Conservation (phyloP, 148 eudicot genomes). For the Mesembryanthemum crystallinum region DNA sequence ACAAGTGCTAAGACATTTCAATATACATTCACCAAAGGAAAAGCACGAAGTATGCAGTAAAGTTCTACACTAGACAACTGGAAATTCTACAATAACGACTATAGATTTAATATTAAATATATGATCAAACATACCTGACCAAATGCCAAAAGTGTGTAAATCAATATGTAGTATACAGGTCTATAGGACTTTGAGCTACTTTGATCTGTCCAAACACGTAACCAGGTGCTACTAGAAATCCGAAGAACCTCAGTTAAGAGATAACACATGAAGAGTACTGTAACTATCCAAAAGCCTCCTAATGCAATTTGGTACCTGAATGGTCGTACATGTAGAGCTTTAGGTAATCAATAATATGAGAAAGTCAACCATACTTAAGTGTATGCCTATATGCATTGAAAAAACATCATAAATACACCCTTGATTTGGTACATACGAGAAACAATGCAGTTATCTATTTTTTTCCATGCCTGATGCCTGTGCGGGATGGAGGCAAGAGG, state of each 20-base stretch:
- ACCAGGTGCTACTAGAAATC: slow-evolving; percentile 72
- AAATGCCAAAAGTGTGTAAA: slow-evolving; percentile 51
- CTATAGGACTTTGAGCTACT: slow-evolving; percentile 38
- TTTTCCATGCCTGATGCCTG: not conserved
- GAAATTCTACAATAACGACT: not conserved
- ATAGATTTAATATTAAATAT: not conserved
- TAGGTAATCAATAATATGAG: not conserved
- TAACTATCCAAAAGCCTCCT: slow-evolving; percentile 65
- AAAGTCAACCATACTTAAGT: not conserved
- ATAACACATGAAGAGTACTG: slow-evolving; percentile 53
- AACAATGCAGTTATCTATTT: not conserved
- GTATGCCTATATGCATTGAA: not conserved
- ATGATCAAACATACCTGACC: slow-evolving; percentile 47
- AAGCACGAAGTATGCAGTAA: not conserved
- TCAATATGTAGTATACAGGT: slow-evolving; percentile 50
- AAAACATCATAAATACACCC: not conserved
- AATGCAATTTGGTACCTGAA: slow-evolving; percentile 62
- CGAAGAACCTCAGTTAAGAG: slow-evolving; percentile 61
- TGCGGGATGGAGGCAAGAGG: not conserved
- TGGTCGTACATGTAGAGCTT: not conserved
- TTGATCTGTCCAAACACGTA: slow-evolving; percentile 66
- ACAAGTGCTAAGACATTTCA: not conserved
- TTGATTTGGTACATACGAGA: not conserved
- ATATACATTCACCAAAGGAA: not conserved
- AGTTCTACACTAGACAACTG: not conserved